These are phyloP conservation scores for Penicillium canariense DNA, from an alignment of 495 filamentous ascomycete species.

Conservation along the genomic window DNA sequence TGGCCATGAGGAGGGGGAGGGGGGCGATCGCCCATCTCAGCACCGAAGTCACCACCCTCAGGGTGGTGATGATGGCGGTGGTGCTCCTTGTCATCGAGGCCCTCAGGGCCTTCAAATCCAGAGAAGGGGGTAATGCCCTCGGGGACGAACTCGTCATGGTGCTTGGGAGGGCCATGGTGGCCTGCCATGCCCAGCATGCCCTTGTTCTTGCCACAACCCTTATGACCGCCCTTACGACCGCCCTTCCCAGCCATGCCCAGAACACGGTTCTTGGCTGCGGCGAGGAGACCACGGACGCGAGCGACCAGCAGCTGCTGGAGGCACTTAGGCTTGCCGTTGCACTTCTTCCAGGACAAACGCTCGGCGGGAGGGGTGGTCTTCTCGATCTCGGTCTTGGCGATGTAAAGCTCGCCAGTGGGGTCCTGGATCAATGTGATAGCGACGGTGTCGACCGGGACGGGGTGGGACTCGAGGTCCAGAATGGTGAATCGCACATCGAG, in stretches of 20 bases:
- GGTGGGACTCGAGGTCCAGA: conserved; percentile 49
- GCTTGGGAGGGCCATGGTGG: conserved; percentile 14
- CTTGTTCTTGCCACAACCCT: conserved; percentile 26
- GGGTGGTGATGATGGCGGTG: conserved; percentile 11
- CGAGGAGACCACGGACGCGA: conserved; percentile 39
- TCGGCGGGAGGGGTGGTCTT: conserved; percentile 32
- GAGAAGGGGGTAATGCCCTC: conserved; percentile 14
- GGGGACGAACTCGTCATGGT: conserved; percentile 10
- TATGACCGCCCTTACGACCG: conserved; percentile 32
- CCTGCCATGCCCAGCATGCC: conserved; percentile 17
- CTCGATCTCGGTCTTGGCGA: conserved; percentile 39
- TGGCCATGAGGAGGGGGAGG: conserved; percentile 14
- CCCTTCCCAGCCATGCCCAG: conserved; percentile 30
- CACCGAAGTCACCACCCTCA: neutral
- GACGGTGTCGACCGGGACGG: conserved; percentile 49
- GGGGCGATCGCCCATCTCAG: conserved; percentile 24
- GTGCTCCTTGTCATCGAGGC: conserved; percentile 12
- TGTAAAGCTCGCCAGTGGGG: conserved; percentile 34
- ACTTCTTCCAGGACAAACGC: conserved; percentile 40
- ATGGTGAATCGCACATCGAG: conserved; percentile 45
- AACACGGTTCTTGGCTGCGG: conserved; percentile 40
- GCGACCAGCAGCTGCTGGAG: conserved; percentile 37
- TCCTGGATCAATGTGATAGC: conserved; percentile 43
- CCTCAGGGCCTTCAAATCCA: conserved; percentile 1
- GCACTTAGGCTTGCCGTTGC: conserved; percentile 41